Conservation (phyloP, 768 basidiomycete genomes). For the Termitomyces sp. region DNA sequence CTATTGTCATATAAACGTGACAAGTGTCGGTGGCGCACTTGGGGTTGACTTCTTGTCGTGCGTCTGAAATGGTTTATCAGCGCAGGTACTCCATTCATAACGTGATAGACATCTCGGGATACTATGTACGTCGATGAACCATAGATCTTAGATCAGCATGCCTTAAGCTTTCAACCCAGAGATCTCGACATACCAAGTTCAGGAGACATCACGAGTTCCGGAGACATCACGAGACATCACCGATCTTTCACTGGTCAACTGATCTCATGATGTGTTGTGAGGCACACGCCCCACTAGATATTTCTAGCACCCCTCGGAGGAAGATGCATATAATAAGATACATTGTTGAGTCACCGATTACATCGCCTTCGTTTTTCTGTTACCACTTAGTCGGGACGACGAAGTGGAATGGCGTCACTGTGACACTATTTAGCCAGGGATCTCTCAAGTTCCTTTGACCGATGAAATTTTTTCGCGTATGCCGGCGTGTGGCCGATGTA, state of each 20-base stretch:
- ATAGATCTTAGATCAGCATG: neutral
- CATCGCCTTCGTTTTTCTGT: neutral
- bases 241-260: too few species aligned
- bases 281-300: neutral
- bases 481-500: neutral
- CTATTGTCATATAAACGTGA: conserved; percentile 56
- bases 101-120: neutral
- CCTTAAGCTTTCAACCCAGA: neutral
- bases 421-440: neutral
- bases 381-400: neutral
- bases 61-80: neutral
- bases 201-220: neutral
- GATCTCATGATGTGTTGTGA: neutral
- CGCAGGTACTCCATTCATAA: neutral
- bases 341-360: neutral
- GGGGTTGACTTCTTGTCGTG: conserved; percentile 23
- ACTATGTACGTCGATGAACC: neutral
- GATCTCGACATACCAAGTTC: neutral
- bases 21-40: conserved; percentile 45
- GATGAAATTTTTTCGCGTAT: neutral
- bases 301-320: too few species aligned
- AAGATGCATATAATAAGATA: neutral
- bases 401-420: neutral
- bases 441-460: neutral
- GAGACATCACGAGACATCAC: neutral